Evolutionary conservation across 2,329 filamentous ascomycete species (phyloP).

Genomic region (Fusarium dlaminii): DNA sequence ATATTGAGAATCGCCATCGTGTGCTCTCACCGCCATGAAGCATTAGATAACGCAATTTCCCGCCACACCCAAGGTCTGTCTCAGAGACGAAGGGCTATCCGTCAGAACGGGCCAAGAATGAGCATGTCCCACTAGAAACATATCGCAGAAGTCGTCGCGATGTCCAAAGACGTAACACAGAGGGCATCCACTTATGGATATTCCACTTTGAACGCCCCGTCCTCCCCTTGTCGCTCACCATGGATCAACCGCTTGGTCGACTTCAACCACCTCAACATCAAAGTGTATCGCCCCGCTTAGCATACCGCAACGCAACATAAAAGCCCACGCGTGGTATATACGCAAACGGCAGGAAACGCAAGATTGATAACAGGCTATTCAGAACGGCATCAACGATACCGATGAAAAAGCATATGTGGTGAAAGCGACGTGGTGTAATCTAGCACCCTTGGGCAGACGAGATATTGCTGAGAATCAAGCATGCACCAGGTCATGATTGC

Average conservation of each 20-base stretch:
- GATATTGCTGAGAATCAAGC: background rate
- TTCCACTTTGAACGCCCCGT: background rate
- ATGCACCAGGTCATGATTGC: background rate
- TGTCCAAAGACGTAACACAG: constrained; percentile 16
- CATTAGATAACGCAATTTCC: constrained; percentile 18
- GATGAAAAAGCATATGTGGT: background rate
- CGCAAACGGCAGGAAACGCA: background rate
- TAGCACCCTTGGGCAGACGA: background rate
- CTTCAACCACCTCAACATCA: constrained; percentile 7
- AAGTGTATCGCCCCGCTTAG: constrained; percentile 7
- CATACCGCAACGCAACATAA: constrained; percentile 2
- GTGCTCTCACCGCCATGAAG: constrained; percentile 25
- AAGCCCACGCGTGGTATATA: background rate
- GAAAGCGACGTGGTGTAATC: background rate
- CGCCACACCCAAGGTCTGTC: constrained; percentile 22
- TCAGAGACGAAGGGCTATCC: constrained; percentile 6
- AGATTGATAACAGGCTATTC: background rate
- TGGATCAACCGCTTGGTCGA: constrained; percentile 27
- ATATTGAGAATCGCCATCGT: constrained; percentile 1
- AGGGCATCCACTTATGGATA: background rate
- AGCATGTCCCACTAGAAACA: constrained; percentile 23
- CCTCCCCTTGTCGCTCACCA: constrained; percentile 13
- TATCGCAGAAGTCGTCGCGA: background rate
- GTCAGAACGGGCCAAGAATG: background rate
- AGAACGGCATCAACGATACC: background rate